Conservation (phyloP, 768 basidiomycete genomes). For the Ephemerocybe angulata region DNA sequence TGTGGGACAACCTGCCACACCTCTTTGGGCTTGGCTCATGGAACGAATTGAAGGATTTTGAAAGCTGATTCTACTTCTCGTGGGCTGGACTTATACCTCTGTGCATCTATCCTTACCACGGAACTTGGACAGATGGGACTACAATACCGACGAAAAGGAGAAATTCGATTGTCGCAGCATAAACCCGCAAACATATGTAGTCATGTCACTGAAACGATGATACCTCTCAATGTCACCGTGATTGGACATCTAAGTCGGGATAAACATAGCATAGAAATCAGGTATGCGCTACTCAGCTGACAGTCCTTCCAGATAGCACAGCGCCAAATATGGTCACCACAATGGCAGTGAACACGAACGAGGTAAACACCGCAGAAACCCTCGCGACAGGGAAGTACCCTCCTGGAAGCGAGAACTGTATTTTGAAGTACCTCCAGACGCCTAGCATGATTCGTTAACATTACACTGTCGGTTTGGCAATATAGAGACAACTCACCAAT, state of each 20-base stretch:
- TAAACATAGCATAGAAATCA: too few relatives aligned
- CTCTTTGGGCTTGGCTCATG: conserved; percentile 14
- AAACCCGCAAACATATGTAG: neutral
- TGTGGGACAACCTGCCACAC: conserved; percentile 14
- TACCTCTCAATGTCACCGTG: neutral
- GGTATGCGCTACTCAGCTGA: too few relatives aligned
- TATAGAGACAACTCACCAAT: conserved; percentile 4
- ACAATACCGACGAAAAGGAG: too few relatives aligned
- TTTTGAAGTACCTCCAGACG: conserved; percentile 12
- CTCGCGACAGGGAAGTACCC: conserved; percentile 11
- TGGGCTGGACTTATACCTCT: too few relatives aligned
- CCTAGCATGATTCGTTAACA: conserved; percentile 2
- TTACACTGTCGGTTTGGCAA: neutral
- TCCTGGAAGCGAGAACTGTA: conserved; percentile 9
- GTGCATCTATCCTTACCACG: too few relatives aligned
- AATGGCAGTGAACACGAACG: conserved; percentile 2
- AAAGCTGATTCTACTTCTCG: conserved; percentile 11
- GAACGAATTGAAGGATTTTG: conserved; percentile 15
- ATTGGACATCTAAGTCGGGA: neutral
- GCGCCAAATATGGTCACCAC: conserved; percentile 7
- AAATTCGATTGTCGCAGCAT: too few relatives aligned
- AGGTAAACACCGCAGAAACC: conserved; percentile 1
- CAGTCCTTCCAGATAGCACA: neutral
- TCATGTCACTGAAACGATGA: neutral
- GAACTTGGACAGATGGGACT: too few relatives aligned